Evolutionary conservation across 306 rosid species (phyloP), one percentile per base, ranked within the genome.

Genomic region (Quercus variabilis): DNA sequence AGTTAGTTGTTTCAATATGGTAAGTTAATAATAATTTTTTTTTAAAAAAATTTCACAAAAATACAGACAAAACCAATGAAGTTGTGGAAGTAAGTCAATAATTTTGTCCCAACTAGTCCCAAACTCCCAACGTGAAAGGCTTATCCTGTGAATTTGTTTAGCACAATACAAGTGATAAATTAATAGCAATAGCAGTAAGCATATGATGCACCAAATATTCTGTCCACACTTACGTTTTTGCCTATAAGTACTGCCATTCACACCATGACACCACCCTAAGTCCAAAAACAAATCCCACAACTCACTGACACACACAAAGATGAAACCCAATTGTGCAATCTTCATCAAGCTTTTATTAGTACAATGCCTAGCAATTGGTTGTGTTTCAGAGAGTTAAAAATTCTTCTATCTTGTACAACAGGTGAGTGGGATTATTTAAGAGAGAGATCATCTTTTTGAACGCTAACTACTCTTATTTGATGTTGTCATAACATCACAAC

Each of bases 381-480:
- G 79, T 33, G 72, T 31, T 74, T 77, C 87, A 71, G 75, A 43
- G n/a, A 69, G 41, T 54, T 77, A 46, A 35, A 83, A 84, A 20
- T 85, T 84, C 60, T 80, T 84, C 86, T 82, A 69, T 54, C 75
- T 87, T 1, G 85, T 82, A 9, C 86, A 87, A 71, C 84, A 81
- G 83, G 86, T 82, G 41, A 73, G 63, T 18, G 55, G 15, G 54
- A 13, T 14, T 69, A 8, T 49, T 75, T 26, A 5, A 17, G 31
- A 1, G 38, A 62, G 38, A 62, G 9, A 13, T 28, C 19, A 5
- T 26, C 38, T 10, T 14, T 0, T 26, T 12, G 54, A 49, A 49
- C 4, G 0, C 17, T 49, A 46, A 11, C 0, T 46, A 49, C 54
- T 10, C 54, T 3, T 49, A 49, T 49, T 13, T 49, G 54, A 0